Evolutionary conservation across 768 basidiomycete genomes (phyloP).

Genomic region (Tulasnella sp.): DNA sequence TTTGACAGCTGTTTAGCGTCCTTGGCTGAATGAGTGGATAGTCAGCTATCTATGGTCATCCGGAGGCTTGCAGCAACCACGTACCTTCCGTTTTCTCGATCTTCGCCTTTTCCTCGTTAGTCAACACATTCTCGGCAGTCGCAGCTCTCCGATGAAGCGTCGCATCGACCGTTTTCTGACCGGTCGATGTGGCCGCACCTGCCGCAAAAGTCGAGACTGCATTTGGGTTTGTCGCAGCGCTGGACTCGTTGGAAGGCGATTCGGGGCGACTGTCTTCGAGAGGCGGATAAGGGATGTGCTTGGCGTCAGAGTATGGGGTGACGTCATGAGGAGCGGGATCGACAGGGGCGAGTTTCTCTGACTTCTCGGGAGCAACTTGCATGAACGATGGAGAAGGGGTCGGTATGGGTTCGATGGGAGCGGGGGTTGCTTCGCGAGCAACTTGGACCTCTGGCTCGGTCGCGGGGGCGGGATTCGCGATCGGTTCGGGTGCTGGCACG

Average conservation of each 20-base stretch:
- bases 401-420: neutral
- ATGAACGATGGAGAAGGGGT: neutral
- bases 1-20: slow-evolving; percentile 57
- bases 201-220: neutral
- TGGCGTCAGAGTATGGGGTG: neutral
- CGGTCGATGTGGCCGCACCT: neutral
- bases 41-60: neutral
- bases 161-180: neutral
- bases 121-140: neutral
- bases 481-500: neutral
- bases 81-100: neutral
- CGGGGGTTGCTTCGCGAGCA: neutral
- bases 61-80: neutral
- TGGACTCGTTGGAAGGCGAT: neutral
- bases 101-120: neutral
- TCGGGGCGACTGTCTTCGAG: neutral
- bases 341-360: neutral
- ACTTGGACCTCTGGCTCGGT: neutral
- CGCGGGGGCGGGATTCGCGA: neutral
- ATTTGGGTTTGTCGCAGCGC: neutral
- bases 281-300: neutral
- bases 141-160: neutral
- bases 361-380: neutral
- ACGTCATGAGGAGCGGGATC: neutral
- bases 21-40: slow-evolving; percentile 36